Evolutionary conservation across 1,284 basidiomycete species (phyloP).

Genomic region (Polyporus tsugae): DNA sequence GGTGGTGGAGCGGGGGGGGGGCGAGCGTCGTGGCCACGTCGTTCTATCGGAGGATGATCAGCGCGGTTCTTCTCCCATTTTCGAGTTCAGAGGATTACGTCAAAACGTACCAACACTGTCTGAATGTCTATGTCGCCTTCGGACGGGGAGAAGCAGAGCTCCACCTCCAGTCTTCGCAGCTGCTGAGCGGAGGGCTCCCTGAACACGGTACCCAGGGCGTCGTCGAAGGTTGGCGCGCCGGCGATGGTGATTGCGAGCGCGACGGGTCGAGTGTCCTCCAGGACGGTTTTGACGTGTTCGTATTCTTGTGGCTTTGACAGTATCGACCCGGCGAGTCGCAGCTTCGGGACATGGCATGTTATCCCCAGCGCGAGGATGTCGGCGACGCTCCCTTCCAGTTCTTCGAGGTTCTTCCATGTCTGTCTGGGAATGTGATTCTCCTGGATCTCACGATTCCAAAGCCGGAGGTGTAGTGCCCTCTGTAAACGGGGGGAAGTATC

Average conservation of each 20-base stretch:
- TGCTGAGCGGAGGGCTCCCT: constrained; percentile 7
- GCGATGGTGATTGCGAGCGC: neutral
- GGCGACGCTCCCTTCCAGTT: neutral
- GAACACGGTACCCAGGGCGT: neutral
- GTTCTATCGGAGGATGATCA: constrained; percentile 2
- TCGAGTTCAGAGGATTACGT: neutral
- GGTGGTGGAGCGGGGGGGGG: constrained; percentile 7
- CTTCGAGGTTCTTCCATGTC: constrained; percentile 2
- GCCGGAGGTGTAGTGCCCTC: neutral
- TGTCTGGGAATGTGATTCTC: neutral
- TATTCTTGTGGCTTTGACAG: neutral
- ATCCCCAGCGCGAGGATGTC: neutral
- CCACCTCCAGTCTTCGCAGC: constrained; percentile 17
- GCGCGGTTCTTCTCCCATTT: neutral
- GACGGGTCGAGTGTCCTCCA: neutral
- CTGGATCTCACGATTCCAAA: neutral
- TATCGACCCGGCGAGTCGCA: neutral
- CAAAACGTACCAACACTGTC: neutral
- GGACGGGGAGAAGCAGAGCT: constrained; percentile 15
- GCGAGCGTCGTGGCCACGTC: constrained; percentile 4
- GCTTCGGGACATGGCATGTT: neutral
- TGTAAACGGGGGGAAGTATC: neutral
- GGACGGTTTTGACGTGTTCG: neutral
- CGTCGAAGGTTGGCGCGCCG: neutral
- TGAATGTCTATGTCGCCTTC: constrained; percentile 9